These are phyloP conservation scores for Ustilago bromivora DNA, from an alignment of 1,284 basidiomycete species.

Conservation along the genomic window DNA sequence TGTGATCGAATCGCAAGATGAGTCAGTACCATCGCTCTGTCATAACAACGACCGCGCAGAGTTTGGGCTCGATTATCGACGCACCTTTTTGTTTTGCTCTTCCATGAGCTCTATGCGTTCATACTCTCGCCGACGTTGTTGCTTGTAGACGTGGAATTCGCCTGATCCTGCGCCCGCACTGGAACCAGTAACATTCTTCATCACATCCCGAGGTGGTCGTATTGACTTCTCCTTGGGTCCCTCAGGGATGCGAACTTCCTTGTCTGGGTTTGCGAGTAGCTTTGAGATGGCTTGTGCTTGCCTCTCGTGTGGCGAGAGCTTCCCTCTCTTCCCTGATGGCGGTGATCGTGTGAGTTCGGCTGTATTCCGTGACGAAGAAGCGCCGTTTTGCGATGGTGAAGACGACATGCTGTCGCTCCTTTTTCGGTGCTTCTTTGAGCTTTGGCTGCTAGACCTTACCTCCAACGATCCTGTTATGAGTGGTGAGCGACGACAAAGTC, in stretches of 20 bases:
- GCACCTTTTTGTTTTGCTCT: conserved; percentile 81
- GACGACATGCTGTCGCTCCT: conserved; percentile 20
- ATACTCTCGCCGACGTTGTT: conserved; percentile 90
- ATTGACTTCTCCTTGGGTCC: conserved; percentile 51
- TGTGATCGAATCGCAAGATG: background rate
- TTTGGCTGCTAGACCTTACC: background rate
- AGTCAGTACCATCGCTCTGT: background rate
- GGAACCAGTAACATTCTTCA: conserved; percentile 78
- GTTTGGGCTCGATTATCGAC: conserved; percentile 30
- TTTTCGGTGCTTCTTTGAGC: background rate
- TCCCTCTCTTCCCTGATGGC: conserved; percentile 22
- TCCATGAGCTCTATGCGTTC: conserved; percentile 92
- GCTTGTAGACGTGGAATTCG: conserved; percentile 91
- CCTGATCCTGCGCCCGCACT: conserved; percentile 69
- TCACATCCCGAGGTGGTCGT: conserved; percentile 72
- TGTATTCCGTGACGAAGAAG: conserved; percentile 25
- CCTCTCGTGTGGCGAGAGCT: conserved; percentile 55
- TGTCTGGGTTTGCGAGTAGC: conserved; percentile 62
- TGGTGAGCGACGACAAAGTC: background rate
- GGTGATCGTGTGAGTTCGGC: conserved; percentile 8
- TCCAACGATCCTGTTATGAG: background rate
- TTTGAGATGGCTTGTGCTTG: conserved; percentile 61
- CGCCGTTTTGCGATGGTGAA: conserved; percentile 10
- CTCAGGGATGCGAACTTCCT: conserved; percentile 52
- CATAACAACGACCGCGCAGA: background rate